Evolutionary conservation across 805 yeast genomes (phyloP).

Genomic region (Clavispora carvajalis): DNA sequence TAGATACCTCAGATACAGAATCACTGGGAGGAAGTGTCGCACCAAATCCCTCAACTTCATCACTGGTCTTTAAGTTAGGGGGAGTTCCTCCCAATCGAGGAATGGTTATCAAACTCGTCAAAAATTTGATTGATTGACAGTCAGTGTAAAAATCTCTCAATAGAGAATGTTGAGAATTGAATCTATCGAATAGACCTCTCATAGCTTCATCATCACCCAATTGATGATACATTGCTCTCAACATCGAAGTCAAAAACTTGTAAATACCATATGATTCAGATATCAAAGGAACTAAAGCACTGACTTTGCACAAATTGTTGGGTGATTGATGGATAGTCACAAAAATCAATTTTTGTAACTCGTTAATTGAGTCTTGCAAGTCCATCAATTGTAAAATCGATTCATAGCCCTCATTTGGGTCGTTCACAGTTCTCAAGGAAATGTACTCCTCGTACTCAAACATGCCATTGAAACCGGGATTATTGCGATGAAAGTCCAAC

Average conservation of each 20-base stretch:
- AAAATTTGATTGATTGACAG: slow-evolving; percentile 76
- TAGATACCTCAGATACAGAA: slow-evolving; percentile 36
- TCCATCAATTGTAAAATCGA: slow-evolving; percentile 80
- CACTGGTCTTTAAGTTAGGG: slow-evolving; percentile 51
- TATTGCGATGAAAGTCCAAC: slow-evolving; percentile 74
- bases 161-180: slow-evolving; percentile 63
- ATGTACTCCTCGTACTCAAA: slow-evolving; percentile 95
- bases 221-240: slow-evolving; percentile 77
- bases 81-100: slow-evolving; percentile 61
- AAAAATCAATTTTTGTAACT: slow-evolving; percentile 69
- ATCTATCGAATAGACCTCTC: slow-evolving; percentile 67
- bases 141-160: slow-evolving; percentile 84
- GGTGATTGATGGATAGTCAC: slow-evolving; percentile 61
- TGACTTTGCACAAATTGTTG: slow-evolving; percentile 68
- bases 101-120: slow-evolving; percentile 74
- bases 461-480: slow-evolving; percentile 88
- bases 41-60: slow-evolving; percentile 32
- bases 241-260: slow-evolving; percentile 83
- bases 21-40: slow-evolving; percentile 27
- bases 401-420: slow-evolving; percentile 94
- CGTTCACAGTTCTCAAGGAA: slow-evolving; percentile 78
- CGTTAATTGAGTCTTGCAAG: slow-evolving; percentile 78
- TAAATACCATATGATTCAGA: slow-evolving; percentile 91
- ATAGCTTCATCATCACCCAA: slow-evolving; percentile 72
- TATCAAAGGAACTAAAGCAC: slow-evolving; percentile 85